Base-by-base conservation (phyloP, 148 eudicot genomes). In the Tetragonia tetragonoides region DNA sequence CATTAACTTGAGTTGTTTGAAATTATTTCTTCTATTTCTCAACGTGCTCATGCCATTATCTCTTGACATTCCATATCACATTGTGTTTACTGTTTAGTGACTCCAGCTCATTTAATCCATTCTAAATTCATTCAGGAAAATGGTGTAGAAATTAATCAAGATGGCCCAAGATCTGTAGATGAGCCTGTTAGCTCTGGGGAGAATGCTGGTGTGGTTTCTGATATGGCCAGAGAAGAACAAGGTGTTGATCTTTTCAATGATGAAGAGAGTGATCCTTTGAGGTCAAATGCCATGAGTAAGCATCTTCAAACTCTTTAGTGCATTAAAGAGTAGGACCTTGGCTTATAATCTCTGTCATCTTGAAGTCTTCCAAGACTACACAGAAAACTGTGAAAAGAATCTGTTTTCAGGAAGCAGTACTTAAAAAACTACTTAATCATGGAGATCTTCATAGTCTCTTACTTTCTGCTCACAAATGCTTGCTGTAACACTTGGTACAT, bases 201-300 rank as follows among this genome's bases (percentile, higher is more conserved):
- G 37, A 72, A 76, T 41, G 77, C 73, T 51, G 64, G 56, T 76
- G 75, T 76, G 56, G 83, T 68, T 78, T 54, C 68, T 74, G 77
- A 80, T 38, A 21, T 37, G 68, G 15, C 81, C 71, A 70, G 63
- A 47, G 84, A 77, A 69, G 86, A 80, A 68, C 85, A 75, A 77
- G 96, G 97, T 68, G 76, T 88, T 82, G 99, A 95, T 87, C 92
- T 77, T 72, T 95, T 95, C 80, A 82, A 89, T 66, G 78, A 84
- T 66, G 92, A 93, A 70, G 97, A 95, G 84, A 77, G 38, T 60
- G 85, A 90, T 80, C 97, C 92, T 69, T 51, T 72, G 24, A 86
- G 85, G 79, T 73, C 97, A 59, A 83, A 91, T 80, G 97, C 99
- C 74, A 77, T 95, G 87, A 86, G 99, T 93, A 90, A 81, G 94